Percentiles rank a stretch among this genome's conserved stretches.
phyloP scores from a whole-genome alignment of 345 rosid genomes.

The Hibiscus mutabilis region DNA sequence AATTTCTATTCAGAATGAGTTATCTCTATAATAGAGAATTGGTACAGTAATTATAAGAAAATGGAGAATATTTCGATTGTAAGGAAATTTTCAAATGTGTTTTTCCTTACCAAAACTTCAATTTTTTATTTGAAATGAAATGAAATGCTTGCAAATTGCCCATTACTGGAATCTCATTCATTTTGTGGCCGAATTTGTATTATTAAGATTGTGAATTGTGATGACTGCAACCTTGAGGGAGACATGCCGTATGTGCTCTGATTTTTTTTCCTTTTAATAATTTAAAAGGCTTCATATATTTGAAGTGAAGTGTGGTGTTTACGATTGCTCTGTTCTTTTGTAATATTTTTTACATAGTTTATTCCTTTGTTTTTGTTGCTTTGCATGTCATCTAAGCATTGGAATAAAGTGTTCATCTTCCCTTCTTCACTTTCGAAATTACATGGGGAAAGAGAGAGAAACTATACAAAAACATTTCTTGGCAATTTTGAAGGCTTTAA shows the following conservation, averaged over 20 bases:
- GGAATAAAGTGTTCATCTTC: conserved; percentile 55
- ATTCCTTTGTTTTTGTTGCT: not conserved
- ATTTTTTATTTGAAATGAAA: conserved; percentile 2
- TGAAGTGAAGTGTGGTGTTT: conserved; percentile 19
- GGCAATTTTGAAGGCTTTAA: too few relatives aligned
- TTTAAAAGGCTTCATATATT: too few relatives aligned
- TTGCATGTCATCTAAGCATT: too few relatives aligned
- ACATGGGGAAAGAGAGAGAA: too few relatives aligned
- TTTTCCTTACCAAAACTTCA: conserved; percentile 21
- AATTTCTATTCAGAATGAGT: too few relatives aligned
- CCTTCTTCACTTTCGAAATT: too few relatives aligned
- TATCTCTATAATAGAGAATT: too few relatives aligned
- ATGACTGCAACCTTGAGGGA: conserved; percentile 40
- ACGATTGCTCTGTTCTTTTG: conserved; percentile 12
- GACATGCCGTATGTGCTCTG: conserved; percentile 18
- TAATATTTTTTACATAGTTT: not conserved
- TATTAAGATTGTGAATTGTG: conserved; percentile 43
- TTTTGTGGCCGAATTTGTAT: conserved; percentile 29
- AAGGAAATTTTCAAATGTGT: too few relatives aligned
- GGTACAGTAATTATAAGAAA: too few relatives aligned
- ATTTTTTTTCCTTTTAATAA: too few relatives aligned
- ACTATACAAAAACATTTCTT: too few relatives aligned
- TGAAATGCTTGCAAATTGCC: conserved; percentile 21
- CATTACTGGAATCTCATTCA: conserved; percentile 38
- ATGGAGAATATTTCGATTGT: too few relatives aligned